These are phyloP conservation scores for Nissolia schottii DNA, from an alignment of 306 rosid species.

Conservation along the genomic window DNA sequence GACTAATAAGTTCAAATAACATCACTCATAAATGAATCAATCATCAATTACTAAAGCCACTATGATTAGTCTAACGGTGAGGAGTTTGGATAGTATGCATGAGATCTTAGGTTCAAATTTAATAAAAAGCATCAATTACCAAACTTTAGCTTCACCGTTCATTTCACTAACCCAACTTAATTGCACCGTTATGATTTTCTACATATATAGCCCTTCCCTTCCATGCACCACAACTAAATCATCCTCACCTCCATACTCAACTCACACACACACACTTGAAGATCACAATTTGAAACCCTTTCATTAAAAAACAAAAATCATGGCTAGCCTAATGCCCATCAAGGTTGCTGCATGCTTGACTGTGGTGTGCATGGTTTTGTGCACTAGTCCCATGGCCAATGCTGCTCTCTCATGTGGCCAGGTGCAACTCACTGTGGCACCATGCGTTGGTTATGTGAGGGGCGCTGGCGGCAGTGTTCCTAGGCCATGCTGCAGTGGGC, in stretches of 20 bases:
- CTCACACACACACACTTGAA: background rate
- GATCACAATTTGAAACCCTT: background rate
- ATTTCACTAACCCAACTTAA: background rate
- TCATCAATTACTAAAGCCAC: no score
- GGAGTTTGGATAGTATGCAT: background rate
- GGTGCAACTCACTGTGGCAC: background rate
- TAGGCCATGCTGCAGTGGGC: constrained; percentile 9
- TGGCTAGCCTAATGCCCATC: background rate
- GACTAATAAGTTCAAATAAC: no score
- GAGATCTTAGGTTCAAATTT: no score
- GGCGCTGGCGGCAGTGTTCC: background rate
- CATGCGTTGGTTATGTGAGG: constrained; percentile 16
- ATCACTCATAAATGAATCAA: no score
- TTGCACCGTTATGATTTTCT: background rate
- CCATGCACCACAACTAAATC: background rate
- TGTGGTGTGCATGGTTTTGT: constrained; percentile 3
- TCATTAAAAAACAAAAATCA: background rate
- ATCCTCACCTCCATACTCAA: background rate
- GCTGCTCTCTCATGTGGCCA: constrained; percentile 17
- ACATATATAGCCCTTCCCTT: background rate
- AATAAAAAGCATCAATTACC: background rate
- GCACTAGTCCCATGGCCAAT: background rate
- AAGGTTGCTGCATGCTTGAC: background rate
- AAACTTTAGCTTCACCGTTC: background rate
- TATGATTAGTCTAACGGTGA: no score